Evolutionary conservation across 176 grass and related monocot species (phyloP).

Genomic region (Carex littledalei): DNA sequence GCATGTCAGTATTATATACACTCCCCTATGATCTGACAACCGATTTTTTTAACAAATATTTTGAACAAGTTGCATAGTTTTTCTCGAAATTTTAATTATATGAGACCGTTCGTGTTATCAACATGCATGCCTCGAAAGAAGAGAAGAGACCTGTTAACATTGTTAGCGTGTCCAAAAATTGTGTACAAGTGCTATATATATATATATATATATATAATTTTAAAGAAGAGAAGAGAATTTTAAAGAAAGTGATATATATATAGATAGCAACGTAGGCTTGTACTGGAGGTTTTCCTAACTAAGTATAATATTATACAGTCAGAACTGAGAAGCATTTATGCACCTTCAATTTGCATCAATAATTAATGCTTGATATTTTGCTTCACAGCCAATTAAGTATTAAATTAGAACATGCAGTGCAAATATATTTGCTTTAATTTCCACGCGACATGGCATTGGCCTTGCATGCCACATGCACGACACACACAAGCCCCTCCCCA

Average conservation of each 20-base stretch:
- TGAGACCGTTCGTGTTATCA: too few relatives aligned
- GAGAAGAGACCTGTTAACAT: too few relatives aligned
- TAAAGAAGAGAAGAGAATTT: too few relatives aligned
- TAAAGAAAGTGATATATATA: too few relatives aligned
- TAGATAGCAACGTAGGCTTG: not conserved
- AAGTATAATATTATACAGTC: not conserved
- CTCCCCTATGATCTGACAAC: too few relatives aligned
- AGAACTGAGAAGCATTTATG: not conserved
- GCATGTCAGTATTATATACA: not conserved
- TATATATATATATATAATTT: too few relatives aligned
- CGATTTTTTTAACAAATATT: too few relatives aligned
- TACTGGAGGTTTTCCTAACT: not conserved
- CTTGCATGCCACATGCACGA: conserved; percentile 31
- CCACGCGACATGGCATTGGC: conserved; percentile 10
- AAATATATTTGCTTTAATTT: not conserved
- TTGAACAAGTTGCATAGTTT: too few relatives aligned
- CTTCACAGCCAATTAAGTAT: not conserved
- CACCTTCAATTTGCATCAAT: not conserved
- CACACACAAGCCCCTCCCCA: not conserved
- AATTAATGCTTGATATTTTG: not conserved
- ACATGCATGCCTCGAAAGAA: too few relatives aligned
- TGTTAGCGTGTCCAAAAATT: too few relatives aligned
- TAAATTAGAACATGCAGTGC: conserved; percentile 3
- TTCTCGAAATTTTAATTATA: too few relatives aligned
- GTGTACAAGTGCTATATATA: too few relatives aligned